phyloP scores from a whole-genome alignment of 129 eudicot genomes.

The Tagetes erecta region DNA sequence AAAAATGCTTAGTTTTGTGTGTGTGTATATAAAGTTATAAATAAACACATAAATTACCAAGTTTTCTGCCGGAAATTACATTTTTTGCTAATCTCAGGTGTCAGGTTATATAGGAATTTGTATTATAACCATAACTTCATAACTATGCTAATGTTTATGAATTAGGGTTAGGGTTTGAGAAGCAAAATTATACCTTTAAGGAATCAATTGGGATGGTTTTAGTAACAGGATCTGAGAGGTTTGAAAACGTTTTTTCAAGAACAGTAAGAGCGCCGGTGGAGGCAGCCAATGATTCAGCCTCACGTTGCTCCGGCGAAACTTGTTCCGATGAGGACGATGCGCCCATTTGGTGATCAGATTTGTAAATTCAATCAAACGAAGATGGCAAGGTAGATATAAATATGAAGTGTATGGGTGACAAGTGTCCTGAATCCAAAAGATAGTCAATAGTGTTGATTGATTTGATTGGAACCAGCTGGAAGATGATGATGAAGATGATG shows the following conservation, averaged over 20 bases:
- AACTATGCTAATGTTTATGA: background rate
- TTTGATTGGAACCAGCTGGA: constrained; percentile 19
- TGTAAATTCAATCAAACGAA: background rate
- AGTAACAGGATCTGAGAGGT: constrained; percentile 66
- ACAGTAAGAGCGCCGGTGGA: constrained; percentile 78
- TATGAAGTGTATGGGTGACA: background rate
- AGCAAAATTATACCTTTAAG: constrained; percentile 50
- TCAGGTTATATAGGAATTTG: background rate
- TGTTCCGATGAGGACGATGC: constrained; percentile 70
- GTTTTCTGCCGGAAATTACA: no score
- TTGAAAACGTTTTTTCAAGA: constrained; percentile 57
- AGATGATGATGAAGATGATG: constrained; percentile 7
- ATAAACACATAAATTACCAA: background rate
- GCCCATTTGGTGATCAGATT: constrained; percentile 47
- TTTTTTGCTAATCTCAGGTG: background rate
- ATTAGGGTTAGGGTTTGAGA: constrained; percentile 11
- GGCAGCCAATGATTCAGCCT: constrained; percentile 77
- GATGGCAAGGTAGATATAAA: constrained; percentile 7
- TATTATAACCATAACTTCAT: background rate
- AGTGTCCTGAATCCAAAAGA: constrained; percentile 8
- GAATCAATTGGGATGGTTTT: constrained; percentile 60
- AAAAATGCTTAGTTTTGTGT: no score
- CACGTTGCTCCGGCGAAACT: constrained; percentile 57
- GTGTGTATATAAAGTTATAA: no score
- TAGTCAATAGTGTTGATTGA: background rate